Conservation (phyloP, 2,329 filamentous ascomycete species). For the Fusarium pilosicola region DNA sequence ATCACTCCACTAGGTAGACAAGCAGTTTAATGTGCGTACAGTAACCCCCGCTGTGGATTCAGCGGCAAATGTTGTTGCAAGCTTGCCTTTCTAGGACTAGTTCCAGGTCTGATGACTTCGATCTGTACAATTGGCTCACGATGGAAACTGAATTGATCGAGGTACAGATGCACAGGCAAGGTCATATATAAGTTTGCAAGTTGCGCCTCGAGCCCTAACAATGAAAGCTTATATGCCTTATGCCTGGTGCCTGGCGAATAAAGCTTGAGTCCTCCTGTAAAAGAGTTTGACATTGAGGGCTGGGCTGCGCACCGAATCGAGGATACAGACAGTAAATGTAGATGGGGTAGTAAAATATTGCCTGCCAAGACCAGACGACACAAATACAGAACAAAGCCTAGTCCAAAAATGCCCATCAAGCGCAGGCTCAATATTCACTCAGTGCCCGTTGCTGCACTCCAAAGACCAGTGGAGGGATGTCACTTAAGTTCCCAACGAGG, state of each 20-base stretch:
- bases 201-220: not conserved
- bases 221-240: not conserved
- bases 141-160: slow-evolving; percentile 6
- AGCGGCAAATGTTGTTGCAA: slow-evolving; percentile 34
- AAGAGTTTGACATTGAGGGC: not conserved
- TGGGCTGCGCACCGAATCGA: not conserved
- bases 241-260: not conserved
- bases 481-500: slow-evolving; percentile 25
- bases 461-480: slow-evolving; percentile 28
- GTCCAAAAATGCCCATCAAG: not conserved
- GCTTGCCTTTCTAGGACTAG: slow-evolving; percentile 31
- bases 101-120: not conserved
- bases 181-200: not conserved
- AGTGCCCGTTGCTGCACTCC: not conserved
- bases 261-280: not conserved
- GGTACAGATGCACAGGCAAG: not conserved
- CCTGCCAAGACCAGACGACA: slow-evolving; percentile 10
- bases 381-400: slow-evolving; percentile 7
- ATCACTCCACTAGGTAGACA: not conserved
- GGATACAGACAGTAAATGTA: not conserved
- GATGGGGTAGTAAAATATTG: slow-evolving; percentile 1
- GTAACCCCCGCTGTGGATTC: slow-evolving; percentile 34
- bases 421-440: slow-evolving; percentile 19
- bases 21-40: not conserved
- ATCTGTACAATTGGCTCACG: slow-evolving; percentile 1